Conservation (phyloP, 176 grass and related monocot genomes). For the Saccharum officinarum region DNA sequence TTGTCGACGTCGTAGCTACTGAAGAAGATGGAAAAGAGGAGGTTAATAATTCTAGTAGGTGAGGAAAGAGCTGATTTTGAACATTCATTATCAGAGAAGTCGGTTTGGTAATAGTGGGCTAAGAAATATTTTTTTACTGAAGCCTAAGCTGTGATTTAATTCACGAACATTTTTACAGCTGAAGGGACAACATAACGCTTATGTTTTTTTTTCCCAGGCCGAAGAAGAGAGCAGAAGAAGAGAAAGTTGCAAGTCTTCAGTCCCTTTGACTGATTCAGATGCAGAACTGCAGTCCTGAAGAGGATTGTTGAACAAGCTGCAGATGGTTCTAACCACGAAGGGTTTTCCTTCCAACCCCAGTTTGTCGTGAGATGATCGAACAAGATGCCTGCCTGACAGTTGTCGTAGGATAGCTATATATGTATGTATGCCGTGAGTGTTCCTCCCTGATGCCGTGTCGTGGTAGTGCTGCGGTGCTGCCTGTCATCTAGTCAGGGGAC, state of each 20-base stretch:
- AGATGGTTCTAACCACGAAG: not conserved
- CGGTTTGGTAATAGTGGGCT: not conserved
- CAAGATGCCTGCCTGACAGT: not conserved
- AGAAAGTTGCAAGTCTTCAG: slow-evolving; percentile 38
- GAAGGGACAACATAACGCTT: not conserved
- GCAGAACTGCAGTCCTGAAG: not conserved
- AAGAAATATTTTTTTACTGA: no score
- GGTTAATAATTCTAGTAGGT: slow-evolving; percentile 65
- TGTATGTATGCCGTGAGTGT: not conserved
- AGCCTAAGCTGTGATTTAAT: not conserved
- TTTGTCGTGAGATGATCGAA: not conserved
- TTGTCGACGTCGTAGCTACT: slow-evolving; percentile 70
- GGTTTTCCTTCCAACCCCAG: not conserved
- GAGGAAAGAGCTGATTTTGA: not conserved
- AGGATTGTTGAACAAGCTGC: not conserved
- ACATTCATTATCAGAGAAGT: not conserved
- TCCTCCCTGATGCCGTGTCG: not conserved
- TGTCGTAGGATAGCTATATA: not conserved
- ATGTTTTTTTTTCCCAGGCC: slow-evolving; percentile 6
- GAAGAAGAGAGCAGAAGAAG: slow-evolving; percentile 53
- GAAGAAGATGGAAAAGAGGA: slow-evolving; percentile 69
- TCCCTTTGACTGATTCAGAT: slow-evolving; percentile 27
- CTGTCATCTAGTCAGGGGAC: not conserved
- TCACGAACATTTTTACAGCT: not conserved
- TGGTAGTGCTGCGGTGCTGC: no score